phyloP scores from a whole-genome alignment of 805 yeast genomes.

The Lipomyces orientalis region DNA sequence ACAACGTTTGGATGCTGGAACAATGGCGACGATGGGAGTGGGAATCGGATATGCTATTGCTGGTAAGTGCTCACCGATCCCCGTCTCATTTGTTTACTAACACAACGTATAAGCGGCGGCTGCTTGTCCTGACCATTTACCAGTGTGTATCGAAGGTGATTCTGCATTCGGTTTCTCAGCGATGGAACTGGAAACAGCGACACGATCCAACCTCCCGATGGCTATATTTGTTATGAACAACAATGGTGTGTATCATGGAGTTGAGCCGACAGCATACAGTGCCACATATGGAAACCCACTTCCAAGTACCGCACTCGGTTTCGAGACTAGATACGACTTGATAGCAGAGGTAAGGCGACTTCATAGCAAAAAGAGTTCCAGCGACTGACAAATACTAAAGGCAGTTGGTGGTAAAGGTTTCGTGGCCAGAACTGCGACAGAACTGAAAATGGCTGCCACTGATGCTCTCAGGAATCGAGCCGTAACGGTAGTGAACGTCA shows the following conservation, averaged over 20 bases:
- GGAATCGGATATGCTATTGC: slow-evolving; percentile 75
- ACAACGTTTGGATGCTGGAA: slow-evolving; percentile 70
- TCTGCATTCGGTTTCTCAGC: slow-evolving; percentile 80
- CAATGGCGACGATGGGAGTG: slow-evolving; percentile 79
- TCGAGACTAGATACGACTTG: slow-evolving; percentile 61
- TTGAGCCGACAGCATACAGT: slow-evolving; percentile 46
- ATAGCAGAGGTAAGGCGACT: slow-evolving; percentile 49
- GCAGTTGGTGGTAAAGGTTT: slow-evolving; percentile 64
- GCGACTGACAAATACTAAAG: background rate
- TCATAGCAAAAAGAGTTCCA: background rate
- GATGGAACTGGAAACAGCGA: slow-evolving; percentile 74
- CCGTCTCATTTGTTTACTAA: too few species aligned
- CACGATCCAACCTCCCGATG: slow-evolving; percentile 59
- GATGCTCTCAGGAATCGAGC: slow-evolving; percentile 48
- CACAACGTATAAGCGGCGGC: slow-evolving; percentile 20
- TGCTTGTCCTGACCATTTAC: slow-evolving; percentile 46
- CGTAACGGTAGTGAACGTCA: slow-evolving; percentile 61
- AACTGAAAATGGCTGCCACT: slow-evolving; percentile 47
- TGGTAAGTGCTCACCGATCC: slow-evolving; percentile 31
- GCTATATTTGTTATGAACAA: slow-evolving; percentile 72
- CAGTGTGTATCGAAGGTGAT: slow-evolving; percentile 72
- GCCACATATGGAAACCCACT: slow-evolving; percentile 42
- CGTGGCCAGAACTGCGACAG: slow-evolving; percentile 51
- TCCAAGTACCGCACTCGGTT: slow-evolving; percentile 66
- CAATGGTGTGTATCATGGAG: slow-evolving; percentile 74